Percentiles rank a stretch among this genome's conserved stretches.
These are phyloP conservation scores for Macrophomina phaseolina DNA, from an alignment of 2,329 filamentous ascomycete genomes.

Conservation along the genomic window DNA sequence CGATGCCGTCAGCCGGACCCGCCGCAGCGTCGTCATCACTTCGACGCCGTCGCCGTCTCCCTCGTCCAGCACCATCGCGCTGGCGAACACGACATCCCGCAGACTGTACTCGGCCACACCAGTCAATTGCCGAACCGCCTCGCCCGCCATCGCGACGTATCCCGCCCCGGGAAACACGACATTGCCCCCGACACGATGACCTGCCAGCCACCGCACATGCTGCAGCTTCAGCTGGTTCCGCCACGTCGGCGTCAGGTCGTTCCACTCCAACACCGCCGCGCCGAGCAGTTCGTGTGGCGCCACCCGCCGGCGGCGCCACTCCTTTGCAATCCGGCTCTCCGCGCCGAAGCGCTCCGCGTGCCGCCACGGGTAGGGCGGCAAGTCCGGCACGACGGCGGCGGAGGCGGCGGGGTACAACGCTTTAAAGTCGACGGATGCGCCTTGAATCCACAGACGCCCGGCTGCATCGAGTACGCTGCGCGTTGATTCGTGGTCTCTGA, in stretches of 20 bases:
- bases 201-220: slow-evolving; percentile 44
- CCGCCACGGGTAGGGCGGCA: slow-evolving; percentile 29
- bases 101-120: neutral
- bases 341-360: slow-evolving; percentile 28
- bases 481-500: slow-evolving; percentile 30
- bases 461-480: slow-evolving; percentile 2
- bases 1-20: slow-evolving; percentile 28
- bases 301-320: slow-evolving; percentile 14
- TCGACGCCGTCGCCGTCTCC: slow-evolving; percentile 15
- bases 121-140: slow-evolving; percentile 32
- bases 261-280: slow-evolving; percentile 33
- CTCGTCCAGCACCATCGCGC: slow-evolving; percentile 28
- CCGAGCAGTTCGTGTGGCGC: slow-evolving; percentile 34
- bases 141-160: slow-evolving; percentile 43
- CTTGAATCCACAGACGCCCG: slow-evolving; percentile 4
- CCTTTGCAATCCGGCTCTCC: slow-evolving; percentile 28
- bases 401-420: neutral
- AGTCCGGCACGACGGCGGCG: neutral
- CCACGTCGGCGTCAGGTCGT: slow-evolving; percentile 40
- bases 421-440: neutral
- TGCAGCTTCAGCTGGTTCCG: slow-evolving; percentile 39
- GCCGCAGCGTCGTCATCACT: slow-evolving; percentile 29
- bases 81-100: slow-evolving; percentile 21
- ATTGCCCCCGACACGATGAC: slow-evolving; percentile 39
- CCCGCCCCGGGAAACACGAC: slow-evolving; percentile 44